phyloP scores from a whole-genome alignment of 2,329 filamentous ascomycete genomes.

The Ophiostoma novo-ulmi region DNA sequence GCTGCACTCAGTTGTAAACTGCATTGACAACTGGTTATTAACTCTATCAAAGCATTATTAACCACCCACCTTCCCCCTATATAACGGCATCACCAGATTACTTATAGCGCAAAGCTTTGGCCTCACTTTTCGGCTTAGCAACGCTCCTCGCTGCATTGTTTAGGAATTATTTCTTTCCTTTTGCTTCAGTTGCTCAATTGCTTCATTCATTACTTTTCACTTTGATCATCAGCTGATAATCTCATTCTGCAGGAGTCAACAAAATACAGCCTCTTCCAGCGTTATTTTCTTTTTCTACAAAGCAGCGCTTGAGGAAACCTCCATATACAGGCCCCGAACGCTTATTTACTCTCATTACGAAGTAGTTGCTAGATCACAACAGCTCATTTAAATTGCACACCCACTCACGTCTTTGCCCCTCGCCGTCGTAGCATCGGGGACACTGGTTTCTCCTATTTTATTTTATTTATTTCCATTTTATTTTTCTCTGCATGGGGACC shows the following conservation, averaged over 20 bases:
- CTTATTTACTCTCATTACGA: not conserved
- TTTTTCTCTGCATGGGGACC: not conserved
- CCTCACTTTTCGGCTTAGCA: constrained; percentile 7
- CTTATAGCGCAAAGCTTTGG: not conserved
- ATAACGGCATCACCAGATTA: not conserved
- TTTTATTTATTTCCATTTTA: not conserved
- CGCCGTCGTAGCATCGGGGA: constrained; percentile 21
- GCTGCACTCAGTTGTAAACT: not conserved
- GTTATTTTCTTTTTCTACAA: not conserved
- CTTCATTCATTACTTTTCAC: not conserved
- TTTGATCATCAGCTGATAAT: not conserved
- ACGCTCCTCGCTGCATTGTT: not conserved
- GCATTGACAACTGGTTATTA: not conserved
- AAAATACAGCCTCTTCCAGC: not conserved
- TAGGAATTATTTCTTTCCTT: not conserved
- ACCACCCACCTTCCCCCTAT: not conserved
- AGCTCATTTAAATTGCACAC: constrained; percentile 23
- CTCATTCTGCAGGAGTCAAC: not conserved
- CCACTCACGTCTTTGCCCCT: constrained; percentile 20
- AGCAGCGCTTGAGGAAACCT: not conserved
- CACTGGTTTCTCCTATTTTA: constrained; percentile 21
- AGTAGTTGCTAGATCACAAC: not conserved
- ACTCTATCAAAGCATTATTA: not conserved
- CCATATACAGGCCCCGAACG: not conserved
- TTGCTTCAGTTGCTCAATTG: not conserved